Evolutionary conservation across 371 early-diverging fungal genomes (phyloP), one percentile per base, ranked within the genome.

Genomic region (Polyrhizophydium stewartii): DNA sequence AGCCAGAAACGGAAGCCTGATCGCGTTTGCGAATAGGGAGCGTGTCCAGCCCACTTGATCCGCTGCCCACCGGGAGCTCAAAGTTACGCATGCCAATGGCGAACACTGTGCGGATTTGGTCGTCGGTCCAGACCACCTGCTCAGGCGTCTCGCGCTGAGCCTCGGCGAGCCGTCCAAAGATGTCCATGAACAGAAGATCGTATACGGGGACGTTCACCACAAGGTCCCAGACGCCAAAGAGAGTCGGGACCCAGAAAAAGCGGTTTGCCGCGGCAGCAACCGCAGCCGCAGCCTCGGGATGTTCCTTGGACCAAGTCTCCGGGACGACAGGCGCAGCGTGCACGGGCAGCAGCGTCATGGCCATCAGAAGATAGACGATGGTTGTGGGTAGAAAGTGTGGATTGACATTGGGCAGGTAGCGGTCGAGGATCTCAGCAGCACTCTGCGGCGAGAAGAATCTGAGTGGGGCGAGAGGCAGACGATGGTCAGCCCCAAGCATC

Each of bases 151-250:
- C 79, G 31, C 63, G 58, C 30, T 92, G 87, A 33, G 75, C 74
- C 35, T 80, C 76, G 0, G 92, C 88, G 41, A 93, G 78, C 1
- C 85, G 82, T 1, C 86, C 79, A 5, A 94, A 56, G 19, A 92
- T 60, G 24, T 84, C 83, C 24, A 90, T 62, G 46, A 90, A 86
- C 49, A 84, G 82, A 1, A 79, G 72, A 60, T 90, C 89, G 67
- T 78, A 84, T 0, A 76, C 76, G 12, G 72, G 63, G 16, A 84
- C 82, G 37, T 75, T 70, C 1, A 84, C 82, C 24, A 86, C 71
- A 51, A 84, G 75, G 7, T 88, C 84, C 93, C 93, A 93, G 19
- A 93, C 62, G 35, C 87, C 78, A 62, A 92, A 92, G 13, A 92
- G 62, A 1, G 89, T 89, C 22, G 92, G 88, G 30, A 93, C 65